Conservation (phyloP, 176 grass and related monocot species). For the Phyllostachys edulis region DNA sequence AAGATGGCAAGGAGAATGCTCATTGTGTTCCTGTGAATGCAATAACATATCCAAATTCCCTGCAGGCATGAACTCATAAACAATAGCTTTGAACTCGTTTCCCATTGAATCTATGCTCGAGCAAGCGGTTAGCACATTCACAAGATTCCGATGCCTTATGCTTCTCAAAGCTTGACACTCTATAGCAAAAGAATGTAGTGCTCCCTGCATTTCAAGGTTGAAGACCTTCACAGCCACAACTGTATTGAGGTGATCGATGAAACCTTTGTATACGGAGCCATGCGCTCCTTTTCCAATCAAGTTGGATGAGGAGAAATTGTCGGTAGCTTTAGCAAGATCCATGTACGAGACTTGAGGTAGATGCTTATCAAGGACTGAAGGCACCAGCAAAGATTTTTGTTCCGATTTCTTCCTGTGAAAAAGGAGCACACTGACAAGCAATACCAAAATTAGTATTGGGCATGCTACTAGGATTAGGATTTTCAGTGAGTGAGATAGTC, state of each 20-base stretch:
- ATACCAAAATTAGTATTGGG: background rate
- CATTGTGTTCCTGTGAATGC: background rate
- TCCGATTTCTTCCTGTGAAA: background rate
- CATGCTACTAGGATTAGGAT: constrained; percentile 7
- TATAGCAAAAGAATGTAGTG: constrained; percentile 14
- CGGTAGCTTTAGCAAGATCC: constrained; percentile 35
- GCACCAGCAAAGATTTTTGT: background rate
- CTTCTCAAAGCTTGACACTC: constrained; percentile 43
- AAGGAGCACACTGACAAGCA: background rate
- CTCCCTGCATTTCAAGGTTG: constrained; percentile 24
- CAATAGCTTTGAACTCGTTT: constrained; percentile 46
- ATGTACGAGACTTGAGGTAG: constrained; percentile 31
- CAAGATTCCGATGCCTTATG: constrained; percentile 42
- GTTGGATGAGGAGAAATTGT: constrained; percentile 20
- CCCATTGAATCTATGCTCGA: constrained; percentile 31
- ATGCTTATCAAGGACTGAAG: background rate
- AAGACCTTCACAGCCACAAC: constrained; percentile 43
- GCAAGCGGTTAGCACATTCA: constrained; percentile 34
- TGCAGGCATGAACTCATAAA: constrained; percentile 36
- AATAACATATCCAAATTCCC: constrained; percentile 26
- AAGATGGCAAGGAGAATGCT: background rate
- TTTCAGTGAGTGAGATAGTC: background rate
- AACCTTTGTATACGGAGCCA: constrained; percentile 36
- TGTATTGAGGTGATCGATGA: background rate
- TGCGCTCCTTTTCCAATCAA: constrained; percentile 33